A percentile compares a stretch with the other conserved stretches of the same genome.
These are phyloP conservation scores for Ziziphus jujuba DNA, from an alignment of 306 rosid species.

Conservation along the genomic window DNA sequence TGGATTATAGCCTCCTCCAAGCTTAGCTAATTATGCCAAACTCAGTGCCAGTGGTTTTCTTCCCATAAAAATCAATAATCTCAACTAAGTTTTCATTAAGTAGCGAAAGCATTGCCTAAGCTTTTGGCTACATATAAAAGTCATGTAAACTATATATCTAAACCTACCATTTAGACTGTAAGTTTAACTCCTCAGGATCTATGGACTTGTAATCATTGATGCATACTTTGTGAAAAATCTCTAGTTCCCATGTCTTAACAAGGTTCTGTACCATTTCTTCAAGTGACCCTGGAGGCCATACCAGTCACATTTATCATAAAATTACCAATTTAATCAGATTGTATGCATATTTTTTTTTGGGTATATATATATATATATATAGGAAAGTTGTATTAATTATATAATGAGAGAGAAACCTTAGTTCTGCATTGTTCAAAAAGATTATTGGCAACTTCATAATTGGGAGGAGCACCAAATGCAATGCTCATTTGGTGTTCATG, in stretches of 20 bases:
- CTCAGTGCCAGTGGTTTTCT: slow-evolving; percentile 24
- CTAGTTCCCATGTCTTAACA: slow-evolving; percentile 66
- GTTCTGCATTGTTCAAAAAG: slow-evolving; percentile 66
- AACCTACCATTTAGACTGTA: slow-evolving; percentile 63
- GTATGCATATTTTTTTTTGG: too few species aligned
- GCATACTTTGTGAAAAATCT: slow-evolving; percentile 43
- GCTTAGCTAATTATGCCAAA: slow-evolving; percentile 44
- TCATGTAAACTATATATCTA: too few species aligned
- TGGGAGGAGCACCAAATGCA: slow-evolving; percentile 49
- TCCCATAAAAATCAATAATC: too few species aligned
- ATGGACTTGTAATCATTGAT: slow-evolving; percentile 35
- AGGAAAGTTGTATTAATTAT: too few species aligned
- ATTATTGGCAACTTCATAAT: slow-evolving; percentile 49
- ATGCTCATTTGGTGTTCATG: slow-evolving; percentile 46
- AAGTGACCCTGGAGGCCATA: slow-evolving; percentile 63
- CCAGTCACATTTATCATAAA: slow-evolving; percentile 20
- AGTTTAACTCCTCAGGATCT: slow-evolving; percentile 46
- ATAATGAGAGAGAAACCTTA: slow-evolving; percentile 26
- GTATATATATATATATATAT: too few species aligned
- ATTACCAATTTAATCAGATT: too few species aligned
- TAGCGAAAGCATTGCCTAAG: too few species aligned
- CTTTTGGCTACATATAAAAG: too few species aligned
- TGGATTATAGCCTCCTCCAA: slow-evolving; percentile 63
- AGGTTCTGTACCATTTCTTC: slow-evolving; percentile 61
- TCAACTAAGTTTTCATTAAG: too few species aligned